Evolutionary conservation across 306 rosid species (phyloP), one percentile per base, ranked within the genome.

Genomic region (Glycine latifolia): DNA sequence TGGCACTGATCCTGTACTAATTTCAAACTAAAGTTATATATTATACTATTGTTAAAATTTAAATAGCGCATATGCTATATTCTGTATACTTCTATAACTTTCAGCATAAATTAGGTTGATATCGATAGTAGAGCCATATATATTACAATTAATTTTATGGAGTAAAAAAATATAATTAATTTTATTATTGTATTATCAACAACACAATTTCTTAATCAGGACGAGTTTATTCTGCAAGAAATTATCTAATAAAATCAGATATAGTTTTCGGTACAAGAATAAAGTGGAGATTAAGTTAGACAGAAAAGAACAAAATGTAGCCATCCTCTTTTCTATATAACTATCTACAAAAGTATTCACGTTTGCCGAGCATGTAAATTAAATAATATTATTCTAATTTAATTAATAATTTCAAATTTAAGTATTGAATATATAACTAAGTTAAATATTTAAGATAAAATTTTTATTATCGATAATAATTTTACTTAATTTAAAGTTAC

Each of bases 281-380:
- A 60, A 33, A 33, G 10, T 50, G 2, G 35, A 8, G 72, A 26
- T 48, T 10, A 63, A 63, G 49, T n/a, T 47, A 37, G 61, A 65
- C 63, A 16, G 33, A 71, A 80, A 71, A 59, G 61, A 48, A 60
- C 46, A 80, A 80, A 59, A 7, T 59, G 63, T 52, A 71, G 46
- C 54, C 6, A 47, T 80, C 66, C 16, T 48, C 73, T 43, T 73
- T 63, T 20, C 31, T 9, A 44, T 5, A 58, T 41, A 10, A 43
- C 73, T 62, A 81, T 50, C 75, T 4, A 61, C 46, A 49, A 63
- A 81, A 72, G 39, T 26, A 2, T 26, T 26, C 31, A 26, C 31
- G 31, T 26, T 26, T 26, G 31, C 31, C 31, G 31, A 26, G 26
- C 31, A 26, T 26, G 31, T 26, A 26, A 26, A 26, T 26, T 26